phyloP scores from a whole-genome alignment of 164 flowering plant species.

The Buxus sempervirens region DNA sequence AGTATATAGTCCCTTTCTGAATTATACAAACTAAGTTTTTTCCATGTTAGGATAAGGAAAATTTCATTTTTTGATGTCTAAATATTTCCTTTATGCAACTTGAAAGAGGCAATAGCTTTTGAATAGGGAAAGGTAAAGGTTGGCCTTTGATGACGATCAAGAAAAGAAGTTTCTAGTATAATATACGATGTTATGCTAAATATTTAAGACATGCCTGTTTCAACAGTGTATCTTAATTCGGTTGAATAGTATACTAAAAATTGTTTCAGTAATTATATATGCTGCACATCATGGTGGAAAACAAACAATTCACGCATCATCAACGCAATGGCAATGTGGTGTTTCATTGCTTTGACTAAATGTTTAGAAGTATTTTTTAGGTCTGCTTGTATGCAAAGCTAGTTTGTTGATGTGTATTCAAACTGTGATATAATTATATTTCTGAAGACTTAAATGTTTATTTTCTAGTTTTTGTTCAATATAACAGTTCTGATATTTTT shows the following conservation, averaged over 20 bases:
- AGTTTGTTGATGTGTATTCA: not conserved
- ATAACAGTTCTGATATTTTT: no score
- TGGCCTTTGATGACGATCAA: not conserved
- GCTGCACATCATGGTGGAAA: not conserved
- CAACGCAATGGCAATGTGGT: not conserved
- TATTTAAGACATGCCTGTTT: no score
- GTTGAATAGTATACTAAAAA: not conserved
- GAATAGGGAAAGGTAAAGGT: not conserved
- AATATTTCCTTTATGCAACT: no score
- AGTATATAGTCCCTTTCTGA: not conserved
- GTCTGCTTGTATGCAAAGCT: not conserved
- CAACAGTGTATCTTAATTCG: not conserved
- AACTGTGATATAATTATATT: not conserved
- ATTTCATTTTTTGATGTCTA: not conserved
- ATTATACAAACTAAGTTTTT: not conserved
- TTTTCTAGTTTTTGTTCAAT: no score
- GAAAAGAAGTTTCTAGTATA: not conserved
- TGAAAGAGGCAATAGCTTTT: not conserved
- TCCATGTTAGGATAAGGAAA: not conserved
- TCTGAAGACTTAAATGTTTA: not conserved
- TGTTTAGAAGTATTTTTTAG: not conserved
- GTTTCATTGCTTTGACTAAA: not conserved
- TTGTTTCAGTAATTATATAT: not conserved
- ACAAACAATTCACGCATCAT: not conserved
- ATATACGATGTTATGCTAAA: no score